Percentiles rank a stretch among this genome's conserved stretches.
These are phyloP conservation scores for Backusella westeae DNA, from an alignment of 192 early-diverging fungal species.

Conservation along the genomic window DNA sequence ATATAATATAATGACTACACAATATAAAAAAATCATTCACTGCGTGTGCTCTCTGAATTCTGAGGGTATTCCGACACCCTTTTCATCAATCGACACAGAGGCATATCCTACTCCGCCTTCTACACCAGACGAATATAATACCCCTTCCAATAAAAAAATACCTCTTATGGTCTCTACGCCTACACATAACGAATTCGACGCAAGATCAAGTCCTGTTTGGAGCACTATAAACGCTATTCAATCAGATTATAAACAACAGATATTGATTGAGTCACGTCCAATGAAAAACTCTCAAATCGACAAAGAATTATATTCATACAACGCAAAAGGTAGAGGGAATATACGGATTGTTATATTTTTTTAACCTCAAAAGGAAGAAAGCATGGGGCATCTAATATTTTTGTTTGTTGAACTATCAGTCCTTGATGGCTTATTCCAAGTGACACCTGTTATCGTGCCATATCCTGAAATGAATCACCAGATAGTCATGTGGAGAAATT, in stretches of 20 bases:
- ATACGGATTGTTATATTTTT: not conserved
- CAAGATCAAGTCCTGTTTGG: conserved; percentile 2
- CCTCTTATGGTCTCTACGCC: not conserved
- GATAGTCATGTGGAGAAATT: not conserved
- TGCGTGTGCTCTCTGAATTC: not conserved
- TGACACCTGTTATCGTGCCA: not conserved
- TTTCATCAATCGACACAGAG: not conserved
- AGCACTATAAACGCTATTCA: not conserved
- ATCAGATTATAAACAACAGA: not conserved
- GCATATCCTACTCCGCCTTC: not conserved
- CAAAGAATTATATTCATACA: not conserved
- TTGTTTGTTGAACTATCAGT: not conserved
- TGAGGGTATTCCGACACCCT: not conserved
- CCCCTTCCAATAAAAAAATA: not conserved
- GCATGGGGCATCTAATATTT: not conserved
- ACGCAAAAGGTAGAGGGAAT: not conserved
- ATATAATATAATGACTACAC: not conserved
- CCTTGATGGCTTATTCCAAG: not conserved
- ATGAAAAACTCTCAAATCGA: conserved; percentile 5
- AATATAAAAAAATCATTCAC: conserved; percentile 5
- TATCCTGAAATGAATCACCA: not conserved
- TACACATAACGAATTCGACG: not conserved
- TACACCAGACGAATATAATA: not conserved
- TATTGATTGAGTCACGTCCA: not conserved
- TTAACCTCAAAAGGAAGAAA: not conserved